phyloP scores from a whole-genome alignment of 192 early-diverging fungal species.

The Diversispora eburnea region DNA sequence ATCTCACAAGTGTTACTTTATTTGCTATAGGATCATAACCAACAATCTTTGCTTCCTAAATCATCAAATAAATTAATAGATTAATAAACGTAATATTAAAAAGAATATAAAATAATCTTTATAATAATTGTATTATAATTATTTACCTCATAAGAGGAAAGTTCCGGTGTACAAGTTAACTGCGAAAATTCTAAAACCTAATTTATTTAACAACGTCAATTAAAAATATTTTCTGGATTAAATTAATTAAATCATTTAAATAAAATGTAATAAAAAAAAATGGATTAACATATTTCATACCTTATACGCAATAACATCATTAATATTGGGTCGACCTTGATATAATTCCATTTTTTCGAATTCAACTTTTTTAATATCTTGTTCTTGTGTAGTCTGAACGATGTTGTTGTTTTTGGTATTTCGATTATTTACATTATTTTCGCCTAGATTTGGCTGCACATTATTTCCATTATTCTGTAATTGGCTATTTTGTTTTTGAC shows the following conservation, averaged over 20 bases:
- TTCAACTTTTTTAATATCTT: background rate
- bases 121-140: background rate
- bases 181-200: constrained; percentile 7
- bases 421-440: background rate
- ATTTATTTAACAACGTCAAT: background rate
- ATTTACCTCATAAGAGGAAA: background rate
- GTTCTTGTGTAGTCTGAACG: background rate
- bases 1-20: background rate
- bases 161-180: background rate
- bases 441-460: too few species aligned
- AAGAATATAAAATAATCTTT: background rate
- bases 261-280: background rate
- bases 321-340: background rate
- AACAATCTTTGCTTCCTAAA: background rate
- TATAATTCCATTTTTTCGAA: constrained; percentile 5
- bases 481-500: background rate
- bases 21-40: background rate
- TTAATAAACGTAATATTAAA: background rate
- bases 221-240: too few species aligned
- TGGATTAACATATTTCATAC: background rate
- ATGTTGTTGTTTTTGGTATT: background rate
- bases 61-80: background rate
- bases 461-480: too few species aligned
- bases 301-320: constrained; percentile 14
- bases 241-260: too few species aligned